Percentiles rank a stretch among this genome's conserved stretches.
phyloP scores from a whole-genome alignment of 164 flowering plant genomes.

The Kalanchoe fedtschenkoi region DNA sequence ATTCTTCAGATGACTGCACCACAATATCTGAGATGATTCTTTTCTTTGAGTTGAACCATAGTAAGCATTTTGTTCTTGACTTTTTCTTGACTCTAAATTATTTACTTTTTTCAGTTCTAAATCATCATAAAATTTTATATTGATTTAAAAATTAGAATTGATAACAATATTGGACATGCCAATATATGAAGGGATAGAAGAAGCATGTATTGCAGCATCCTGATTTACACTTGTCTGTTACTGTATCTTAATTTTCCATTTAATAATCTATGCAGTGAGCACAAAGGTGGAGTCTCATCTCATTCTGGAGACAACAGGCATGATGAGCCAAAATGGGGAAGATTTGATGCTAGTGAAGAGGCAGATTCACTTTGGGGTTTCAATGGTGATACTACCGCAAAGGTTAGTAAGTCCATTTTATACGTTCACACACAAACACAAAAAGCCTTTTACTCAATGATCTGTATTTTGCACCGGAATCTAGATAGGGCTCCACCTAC shows the following conservation, averaged over 20 bases:
- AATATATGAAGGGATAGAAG: background rate
- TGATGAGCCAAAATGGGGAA: conserved; percentile 50
- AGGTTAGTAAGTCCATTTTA: conserved; percentile 20
- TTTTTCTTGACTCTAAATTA: background rate
- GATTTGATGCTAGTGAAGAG: conserved; percentile 39
- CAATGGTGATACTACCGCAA: conserved; percentile 12
- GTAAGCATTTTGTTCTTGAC: background rate
- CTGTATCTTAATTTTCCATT: background rate
- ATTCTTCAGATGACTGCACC: background rate
- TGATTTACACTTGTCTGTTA: background rate
- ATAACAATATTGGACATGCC: background rate
- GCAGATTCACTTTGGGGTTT: conserved; percentile 45
- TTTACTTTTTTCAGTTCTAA: no score
- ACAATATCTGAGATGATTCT: background rate
- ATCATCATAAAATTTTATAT: no score
- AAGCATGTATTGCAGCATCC: background rate
- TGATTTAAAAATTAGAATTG: no score
- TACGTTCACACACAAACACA: background rate
- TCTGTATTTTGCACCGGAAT: no score
- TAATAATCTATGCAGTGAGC: conserved; percentile 42
- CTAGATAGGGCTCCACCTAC: no score
- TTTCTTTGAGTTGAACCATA: background rate
- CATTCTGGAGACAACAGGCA: conserved; percentile 33
- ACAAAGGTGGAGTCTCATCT: conserved; percentile 45
- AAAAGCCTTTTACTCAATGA: no score